phyloP scores from a whole-genome alignment of 306 rosid species.

The Cicer cuneatum region DNA sequence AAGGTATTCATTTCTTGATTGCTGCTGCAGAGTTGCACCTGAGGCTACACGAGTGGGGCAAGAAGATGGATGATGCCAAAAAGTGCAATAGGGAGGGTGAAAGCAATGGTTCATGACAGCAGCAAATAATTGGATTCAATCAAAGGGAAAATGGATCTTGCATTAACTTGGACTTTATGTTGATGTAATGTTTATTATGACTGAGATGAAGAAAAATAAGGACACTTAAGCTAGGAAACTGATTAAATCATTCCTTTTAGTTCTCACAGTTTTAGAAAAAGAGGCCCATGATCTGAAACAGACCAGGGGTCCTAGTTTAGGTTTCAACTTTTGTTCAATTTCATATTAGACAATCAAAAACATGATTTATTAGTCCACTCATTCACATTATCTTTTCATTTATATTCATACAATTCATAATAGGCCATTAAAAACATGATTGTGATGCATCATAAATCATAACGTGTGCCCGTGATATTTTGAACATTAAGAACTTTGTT shows the following conservation, averaged over 20 bases:
- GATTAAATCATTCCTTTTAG: neutral
- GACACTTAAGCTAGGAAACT: neutral
- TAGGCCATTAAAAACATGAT: neutral
- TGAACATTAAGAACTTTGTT: too few relatives aligned
- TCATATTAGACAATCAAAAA: neutral
- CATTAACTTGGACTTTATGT: conserved; percentile 16
- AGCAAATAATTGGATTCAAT: neutral
- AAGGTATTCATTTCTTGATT: conserved; percentile 63
- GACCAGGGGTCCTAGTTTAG: neutral
- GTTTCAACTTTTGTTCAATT: conserved; percentile 23
- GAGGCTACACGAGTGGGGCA: conserved; percentile 74
- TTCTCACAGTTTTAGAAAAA: neutral
- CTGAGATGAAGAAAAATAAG: neutral
- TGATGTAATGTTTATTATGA: neutral
- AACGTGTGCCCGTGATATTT: too few relatives aligned
- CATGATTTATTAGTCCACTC: neutral
- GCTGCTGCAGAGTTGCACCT: conserved; percentile 66
- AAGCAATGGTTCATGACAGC: neutral
- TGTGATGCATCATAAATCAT: too few relatives aligned
- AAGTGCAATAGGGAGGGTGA: neutral
- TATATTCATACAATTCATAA: neutral
- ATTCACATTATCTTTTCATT: neutral
- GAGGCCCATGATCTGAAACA: neutral
- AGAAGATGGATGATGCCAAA: conserved; percentile 53
- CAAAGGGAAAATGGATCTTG: neutral